Conservation (phyloP, 345 rosid species). For the Microthlaspi erraticum region DNA sequence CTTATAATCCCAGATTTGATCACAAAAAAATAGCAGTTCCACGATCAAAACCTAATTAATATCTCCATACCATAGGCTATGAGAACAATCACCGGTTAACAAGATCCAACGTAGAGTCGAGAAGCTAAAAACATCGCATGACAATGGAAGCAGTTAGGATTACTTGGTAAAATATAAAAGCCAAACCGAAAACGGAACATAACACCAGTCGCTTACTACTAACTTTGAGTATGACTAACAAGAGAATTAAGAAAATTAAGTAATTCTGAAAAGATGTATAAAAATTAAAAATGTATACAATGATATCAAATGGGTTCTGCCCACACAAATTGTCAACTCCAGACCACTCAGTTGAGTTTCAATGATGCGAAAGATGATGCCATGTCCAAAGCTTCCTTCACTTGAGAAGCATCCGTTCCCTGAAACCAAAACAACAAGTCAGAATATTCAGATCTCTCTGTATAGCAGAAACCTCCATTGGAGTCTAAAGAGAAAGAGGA, state of each 20-base stretch:
- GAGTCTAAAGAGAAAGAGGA: conserved; percentile 1
- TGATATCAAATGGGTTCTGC: conserved; percentile 13
- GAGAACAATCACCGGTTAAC: too few relatives aligned
- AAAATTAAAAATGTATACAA: conserved; percentile 19
- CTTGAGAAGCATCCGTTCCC: conserved; percentile 83
- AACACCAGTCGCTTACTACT: too few relatives aligned
- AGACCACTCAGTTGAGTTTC: conserved; percentile 63
- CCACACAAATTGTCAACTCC: conserved; percentile 23
- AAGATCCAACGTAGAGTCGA: too few relatives aligned
- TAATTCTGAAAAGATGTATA: conserved; percentile 1
- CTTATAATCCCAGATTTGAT: too few relatives aligned
- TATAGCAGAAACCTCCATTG: background rate
- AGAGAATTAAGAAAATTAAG: background rate
- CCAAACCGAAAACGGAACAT: too few relatives aligned
- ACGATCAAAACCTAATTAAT: too few relatives aligned
- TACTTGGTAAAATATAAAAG: too few relatives aligned
- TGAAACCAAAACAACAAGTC: conserved; percentile 41
- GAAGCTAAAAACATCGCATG: too few relatives aligned
- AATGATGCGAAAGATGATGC: conserved; percentile 74
- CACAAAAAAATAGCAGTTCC: too few relatives aligned
- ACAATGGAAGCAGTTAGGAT: too few relatives aligned
- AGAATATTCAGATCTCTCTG: background rate
- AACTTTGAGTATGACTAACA: too few relatives aligned
- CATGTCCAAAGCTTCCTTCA: conserved; percentile 71
- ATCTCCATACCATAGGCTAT: too few relatives aligned